Base-by-base conservation (phyloP, 2,329 filamentous ascomycete genomes). In the Phaeosphaeriaceae sp. region DNA sequence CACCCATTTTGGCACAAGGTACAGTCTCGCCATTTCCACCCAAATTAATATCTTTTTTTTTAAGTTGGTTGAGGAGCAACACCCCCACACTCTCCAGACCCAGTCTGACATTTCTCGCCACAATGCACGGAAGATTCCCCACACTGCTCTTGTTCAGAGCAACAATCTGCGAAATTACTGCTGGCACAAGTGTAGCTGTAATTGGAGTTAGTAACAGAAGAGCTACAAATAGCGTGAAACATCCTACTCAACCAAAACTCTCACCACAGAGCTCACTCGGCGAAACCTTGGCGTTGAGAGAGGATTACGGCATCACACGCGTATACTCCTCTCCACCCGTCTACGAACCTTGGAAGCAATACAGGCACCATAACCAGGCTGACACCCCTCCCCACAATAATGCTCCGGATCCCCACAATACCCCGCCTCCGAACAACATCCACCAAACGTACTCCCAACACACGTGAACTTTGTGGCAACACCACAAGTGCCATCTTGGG, bases 331-430 rank as follows among this genome's bases (percentile, higher is more conserved):
- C n/a, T n/a, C n/a, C n/a, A n/a, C n/a, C n/a, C n/a, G n/a, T n/a
- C n/a, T n/a, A n/a, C n/a, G n/a, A n/a, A n/a, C n/a, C n/a, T 16
- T 13, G 21, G 8, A 13, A 13, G 30, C 8, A 12, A 6, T 16
- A 11, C 38, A 35, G 41, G 20, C 12, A 11, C 6, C n/a, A n/a
- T n/a, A n/a, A n/a, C n/a, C n/a, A n/a, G 32, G 12, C 17, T 54
- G 46, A 8, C 67, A 73, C 1, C 58, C 56, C 0, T 47, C 47
- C 5, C 51, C 50, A 38, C 67, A 68, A 48, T 66, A 48, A 21
- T 54, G 61, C 16, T 32, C 13, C 6, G 32, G 17, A 23, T n/a
- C 33, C 3, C 53, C 53, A 17, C 53, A 56, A 23, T 18, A 50
- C 3, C 50, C 50, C 18, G 42, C 51, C 21, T 41, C 28, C 21